Conservation (phyloP, 139 green algal genomes). For the Pleodorina starrii region DNA sequence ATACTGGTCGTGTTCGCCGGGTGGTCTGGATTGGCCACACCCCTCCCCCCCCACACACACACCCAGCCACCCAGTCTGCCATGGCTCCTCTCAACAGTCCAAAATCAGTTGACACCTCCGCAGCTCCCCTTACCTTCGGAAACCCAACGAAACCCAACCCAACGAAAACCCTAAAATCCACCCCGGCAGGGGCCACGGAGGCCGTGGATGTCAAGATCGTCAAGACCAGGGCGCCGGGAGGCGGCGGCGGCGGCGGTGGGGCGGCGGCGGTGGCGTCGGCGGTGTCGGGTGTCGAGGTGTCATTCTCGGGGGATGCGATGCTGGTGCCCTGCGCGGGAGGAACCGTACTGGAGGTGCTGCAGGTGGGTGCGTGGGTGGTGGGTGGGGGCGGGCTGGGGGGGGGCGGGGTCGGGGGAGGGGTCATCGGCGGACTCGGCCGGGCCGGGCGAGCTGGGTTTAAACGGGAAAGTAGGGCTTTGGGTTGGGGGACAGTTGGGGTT, state of each 20-base stretch:
- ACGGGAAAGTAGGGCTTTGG: no score
- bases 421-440: no score
- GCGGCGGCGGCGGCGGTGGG: not conserved
- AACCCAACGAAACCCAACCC: not conserved
- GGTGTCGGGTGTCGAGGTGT: not conserved
- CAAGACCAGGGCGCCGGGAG: conserved; percentile 1
- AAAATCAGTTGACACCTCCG: not conserved
- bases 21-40: no score
- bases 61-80: not conserved
- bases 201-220: conserved; percentile 61
- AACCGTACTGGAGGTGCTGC: conserved; percentile 58
- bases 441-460: no score
- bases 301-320: conserved; percentile 53
- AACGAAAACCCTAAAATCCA: not conserved
- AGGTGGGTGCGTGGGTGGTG: not conserved
- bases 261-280: not conserved
- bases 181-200: conserved; percentile 19
- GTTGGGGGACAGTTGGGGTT: no score
- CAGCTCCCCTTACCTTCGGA: no score
- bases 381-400: not conserved
- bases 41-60: no score
- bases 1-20: no score
- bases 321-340: conserved; percentile 56
- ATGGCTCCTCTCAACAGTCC: not conserved
- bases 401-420: no score